Conservation (phyloP, 768 basidiomycete species). For the Trametes sanguinea region DNA sequence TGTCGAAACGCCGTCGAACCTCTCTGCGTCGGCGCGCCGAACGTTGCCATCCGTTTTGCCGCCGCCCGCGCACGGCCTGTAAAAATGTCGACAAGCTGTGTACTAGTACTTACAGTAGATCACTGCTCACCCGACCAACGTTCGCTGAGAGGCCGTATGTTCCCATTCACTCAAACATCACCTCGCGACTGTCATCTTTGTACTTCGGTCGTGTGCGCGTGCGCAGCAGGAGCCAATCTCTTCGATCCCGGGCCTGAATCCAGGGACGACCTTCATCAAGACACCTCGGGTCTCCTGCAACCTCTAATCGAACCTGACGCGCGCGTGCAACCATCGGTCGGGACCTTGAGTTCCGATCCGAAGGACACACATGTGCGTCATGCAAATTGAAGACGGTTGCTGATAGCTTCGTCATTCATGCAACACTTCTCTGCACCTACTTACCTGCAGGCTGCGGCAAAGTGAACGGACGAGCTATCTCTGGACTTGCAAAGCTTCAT, state of each 20-base stretch:
- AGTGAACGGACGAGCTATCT: too few species aligned
- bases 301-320: background rate
- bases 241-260: background rate
- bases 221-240: slow-evolving; percentile 3
- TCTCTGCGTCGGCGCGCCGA: background rate
- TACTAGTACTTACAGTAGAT: background rate
- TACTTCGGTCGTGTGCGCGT: background rate
- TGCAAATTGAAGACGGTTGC: too few species aligned
- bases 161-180: background rate
- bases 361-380: slow-evolving; percentile 6
- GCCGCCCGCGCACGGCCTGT: background rate
- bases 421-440: too few species aligned
- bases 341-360: slow-evolving; percentile 1
- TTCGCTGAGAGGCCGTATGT: background rate
- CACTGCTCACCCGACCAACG: slow-evolving; percentile 15
- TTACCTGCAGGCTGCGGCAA: too few species aligned
- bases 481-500: too few species aligned
- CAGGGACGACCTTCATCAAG: slow-evolving; percentile 10
- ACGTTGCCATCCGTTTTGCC: background rate
- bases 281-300: background rate
- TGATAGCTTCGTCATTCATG: too few species aligned
- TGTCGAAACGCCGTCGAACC: slow-evolving; percentile 1
- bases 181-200: background rate
- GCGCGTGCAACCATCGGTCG: background rate
- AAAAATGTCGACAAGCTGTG: background rate